Evolutionary conservation across 2,329 filamentous ascomycete species (phyloP).

Genomic region (Whalleya microplaca): DNA sequence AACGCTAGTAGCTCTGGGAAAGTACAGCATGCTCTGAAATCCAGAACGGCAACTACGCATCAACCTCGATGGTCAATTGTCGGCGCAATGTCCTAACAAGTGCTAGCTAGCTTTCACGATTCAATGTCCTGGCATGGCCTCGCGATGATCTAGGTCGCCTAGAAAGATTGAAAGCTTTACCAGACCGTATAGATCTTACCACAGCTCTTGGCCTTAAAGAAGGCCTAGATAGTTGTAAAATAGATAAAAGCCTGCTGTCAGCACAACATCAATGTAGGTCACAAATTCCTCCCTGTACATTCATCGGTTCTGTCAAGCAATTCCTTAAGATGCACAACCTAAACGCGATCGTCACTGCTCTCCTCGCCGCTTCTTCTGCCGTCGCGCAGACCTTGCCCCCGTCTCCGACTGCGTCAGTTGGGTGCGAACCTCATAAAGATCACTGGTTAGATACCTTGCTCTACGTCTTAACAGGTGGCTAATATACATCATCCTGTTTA

Average conservation of each 20-base stretch:
- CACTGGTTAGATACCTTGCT: slow-evolving; percentile 34
- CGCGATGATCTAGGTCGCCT: not conserved
- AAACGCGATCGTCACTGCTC: slow-evolving; percentile 5
- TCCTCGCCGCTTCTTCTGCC: slow-evolving; percentile 14
- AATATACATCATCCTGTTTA: not conserved
- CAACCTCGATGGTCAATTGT: not conserved
- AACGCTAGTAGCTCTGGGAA: too few species aligned
- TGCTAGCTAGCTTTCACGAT: not conserved
- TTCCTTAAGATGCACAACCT: slow-evolving; percentile 19
- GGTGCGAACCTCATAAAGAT: slow-evolving; percentile 45
- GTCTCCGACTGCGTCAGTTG: slow-evolving; percentile 33
- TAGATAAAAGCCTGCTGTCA: not conserved
- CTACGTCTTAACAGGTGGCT: not conserved
- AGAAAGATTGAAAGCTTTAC: not conserved
- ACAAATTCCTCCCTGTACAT: not conserved
- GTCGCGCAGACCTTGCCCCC: slow-evolving; percentile 19
- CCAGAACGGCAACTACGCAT: too few species aligned
- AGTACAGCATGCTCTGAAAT: too few species aligned
- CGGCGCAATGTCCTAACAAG: slow-evolving; percentile 10
- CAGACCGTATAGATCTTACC: not conserved
- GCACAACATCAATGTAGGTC: not conserved
- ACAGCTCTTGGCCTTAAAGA: not conserved
- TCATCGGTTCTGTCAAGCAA: not conserved
- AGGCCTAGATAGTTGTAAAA: not conserved
- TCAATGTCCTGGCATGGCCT: not conserved